Percentiles rank a stretch among this genome's conserved stretches.
phyloP scores from a whole-genome alignment of 208 protist genomes.

The Trypanosoma boissoni region DNA sequence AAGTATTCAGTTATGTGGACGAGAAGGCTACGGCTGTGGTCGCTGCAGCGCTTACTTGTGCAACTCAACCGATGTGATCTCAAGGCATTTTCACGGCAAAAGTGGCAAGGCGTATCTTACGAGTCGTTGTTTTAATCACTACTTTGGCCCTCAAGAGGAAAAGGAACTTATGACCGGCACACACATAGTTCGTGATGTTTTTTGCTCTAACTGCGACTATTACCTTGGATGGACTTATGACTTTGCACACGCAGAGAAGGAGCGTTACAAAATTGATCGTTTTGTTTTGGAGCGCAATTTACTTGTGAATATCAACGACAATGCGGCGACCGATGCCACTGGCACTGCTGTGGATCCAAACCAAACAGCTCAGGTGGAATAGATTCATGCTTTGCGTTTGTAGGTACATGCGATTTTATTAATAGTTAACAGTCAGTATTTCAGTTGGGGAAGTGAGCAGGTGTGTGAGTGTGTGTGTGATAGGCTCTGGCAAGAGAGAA shows the following conservation, averaged over 20 bases:
- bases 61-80: conserved; percentile 55
- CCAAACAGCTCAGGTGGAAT: too few species aligned
- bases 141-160: conserved; percentile 68
- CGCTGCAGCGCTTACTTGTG: conserved; percentile 75
- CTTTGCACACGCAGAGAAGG: conserved; percentile 70
- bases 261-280: conserved; percentile 75
- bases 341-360: conserved; percentile 1
- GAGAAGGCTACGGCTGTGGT: conserved; percentile 60
- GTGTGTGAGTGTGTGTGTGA: too few species aligned
- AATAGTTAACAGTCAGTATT: too few species aligned
- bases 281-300: conserved; percentile 74
- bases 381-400: too few species aligned
- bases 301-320: conserved; percentile 33
- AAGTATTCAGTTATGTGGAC: conserved; percentile 23
- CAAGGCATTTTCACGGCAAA: conserved; percentile 65
- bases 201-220: conserved; percentile 67
- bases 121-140: conserved; percentile 70
- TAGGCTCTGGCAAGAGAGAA: too few species aligned
- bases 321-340: background rate
- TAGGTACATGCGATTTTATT: too few species aligned
- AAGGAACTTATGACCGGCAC: conserved; percentile 76
- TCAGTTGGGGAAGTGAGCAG: too few species aligned
- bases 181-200: conserved; percentile 77
- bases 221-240: conserved; percentile 85
- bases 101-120: conserved; percentile 71